Evolutionary conservation across 805 yeast species (phyloP), one percentile per base, ranked within the genome.

Genomic region (Danielia oregonensis): DNA sequence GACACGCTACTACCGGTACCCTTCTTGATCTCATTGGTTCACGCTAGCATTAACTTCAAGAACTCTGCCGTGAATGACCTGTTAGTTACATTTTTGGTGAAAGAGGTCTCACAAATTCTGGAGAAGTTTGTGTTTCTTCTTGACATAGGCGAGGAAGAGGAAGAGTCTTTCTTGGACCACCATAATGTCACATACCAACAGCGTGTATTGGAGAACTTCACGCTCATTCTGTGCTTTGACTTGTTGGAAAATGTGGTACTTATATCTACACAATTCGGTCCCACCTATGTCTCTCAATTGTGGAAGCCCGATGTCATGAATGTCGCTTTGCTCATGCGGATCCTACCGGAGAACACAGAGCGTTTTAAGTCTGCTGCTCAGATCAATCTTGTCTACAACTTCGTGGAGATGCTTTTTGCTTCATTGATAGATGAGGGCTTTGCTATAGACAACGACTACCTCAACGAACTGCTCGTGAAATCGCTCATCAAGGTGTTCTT

Each of bases 21-120:
- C 1, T 82, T 78, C 49, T 43, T 84, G 10, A 49, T 82, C 2
- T 66, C 83, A 1, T 46, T 84, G 25, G 59, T 82, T 24, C 77
- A 77, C 44, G 74, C 75, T 33, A 49, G 77, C 1, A 54, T 82
- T 5, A 66, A 57, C 14, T 85, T 78, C 55, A 65, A 85, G 49
- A 80, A 85, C 1, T 72, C 74, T 36, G 88, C 91, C 1, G 65
- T 80, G 1, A 63, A 61, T 14, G 55, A 48, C 24, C 48, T 52
- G 10, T 60, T 70, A 16, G 51, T 61, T 3, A 27, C 35, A 15
- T 23, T 26, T 2, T 37, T 59, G n/a, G 34, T 55, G 3, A 29
- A 26, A 6, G 33, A 29, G 14, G 36, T 56, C 5, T 43, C 50
- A 19, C 31, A 18, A 3, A 34, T 64, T 2, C 41, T 57, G 17